Percentiles rank a stretch among this genome's conserved stretches.
Conservation (phyloP, 2,329 filamentous ascomycete genomes). For the Aureobasidium sp. region DNA sequence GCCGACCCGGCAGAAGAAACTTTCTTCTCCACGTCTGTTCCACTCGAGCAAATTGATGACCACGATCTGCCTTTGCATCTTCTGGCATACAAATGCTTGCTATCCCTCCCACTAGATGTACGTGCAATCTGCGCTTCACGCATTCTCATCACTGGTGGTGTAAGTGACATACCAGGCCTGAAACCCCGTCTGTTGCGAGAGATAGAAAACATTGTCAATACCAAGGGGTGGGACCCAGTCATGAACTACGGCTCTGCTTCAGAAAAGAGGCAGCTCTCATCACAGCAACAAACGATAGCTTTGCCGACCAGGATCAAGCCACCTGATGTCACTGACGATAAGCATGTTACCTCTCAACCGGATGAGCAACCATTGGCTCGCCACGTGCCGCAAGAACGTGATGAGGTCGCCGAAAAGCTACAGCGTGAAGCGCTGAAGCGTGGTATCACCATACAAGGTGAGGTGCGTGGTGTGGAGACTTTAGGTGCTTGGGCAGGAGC, state of each 20-base stretch:
- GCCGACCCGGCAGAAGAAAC: constrained; percentile 66
- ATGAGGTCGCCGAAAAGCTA: constrained; percentile 53
- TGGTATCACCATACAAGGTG: constrained; percentile 43
- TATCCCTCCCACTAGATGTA: constrained; percentile 71
- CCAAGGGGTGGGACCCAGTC: constrained; percentile 69
- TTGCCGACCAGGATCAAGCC: not conserved
- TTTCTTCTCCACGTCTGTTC: constrained; percentile 56
- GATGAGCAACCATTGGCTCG: not conserved
- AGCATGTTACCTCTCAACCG: not conserved
- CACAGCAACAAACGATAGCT: not conserved
- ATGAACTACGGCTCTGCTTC: constrained; percentile 53
- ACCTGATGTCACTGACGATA: not conserved
- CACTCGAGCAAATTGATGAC: constrained; percentile 63
- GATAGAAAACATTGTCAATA: constrained; percentile 56
- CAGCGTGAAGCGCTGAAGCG: constrained; percentile 39
- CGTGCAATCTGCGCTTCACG: constrained; percentile 80
- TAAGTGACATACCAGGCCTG: constrained; percentile 69
- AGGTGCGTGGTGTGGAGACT: constrained; percentile 58
- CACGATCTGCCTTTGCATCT: constrained; percentile 72
- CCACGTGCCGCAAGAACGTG: constrained; percentile 38
- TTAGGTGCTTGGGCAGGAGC: constrained; percentile 68
- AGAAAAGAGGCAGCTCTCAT: not conserved
- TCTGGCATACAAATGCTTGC: constrained; percentile 67
- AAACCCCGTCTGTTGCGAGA: constrained; percentile 71
- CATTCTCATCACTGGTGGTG: constrained; percentile 77